Percentiles rank a stretch among this genome's conserved stretches.
Evolutionary conservation across 306 rosid genomes (phyloP).

Genomic region (Inga oerstediana): DNA sequence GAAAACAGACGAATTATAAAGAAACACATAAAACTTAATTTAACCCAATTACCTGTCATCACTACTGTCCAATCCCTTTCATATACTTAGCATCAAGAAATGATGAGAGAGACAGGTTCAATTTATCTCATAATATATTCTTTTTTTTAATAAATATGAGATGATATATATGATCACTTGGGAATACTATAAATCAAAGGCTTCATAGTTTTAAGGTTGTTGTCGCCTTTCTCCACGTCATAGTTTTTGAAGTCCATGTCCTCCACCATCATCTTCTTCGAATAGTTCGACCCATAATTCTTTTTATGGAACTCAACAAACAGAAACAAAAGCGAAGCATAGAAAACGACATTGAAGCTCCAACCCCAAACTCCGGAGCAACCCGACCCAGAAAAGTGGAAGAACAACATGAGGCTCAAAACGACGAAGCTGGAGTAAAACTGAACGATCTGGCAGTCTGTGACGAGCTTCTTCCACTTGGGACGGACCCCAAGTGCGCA

Average conservation of each 20-base stretch:
- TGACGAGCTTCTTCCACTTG: conserved; percentile 70
- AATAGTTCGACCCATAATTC: conserved; percentile 35
- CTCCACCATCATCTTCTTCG: background rate
- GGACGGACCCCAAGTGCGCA: conserved; percentile 70
- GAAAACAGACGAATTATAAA: background rate
- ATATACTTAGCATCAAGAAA: background rate
- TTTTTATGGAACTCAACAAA: conserved; percentile 69
- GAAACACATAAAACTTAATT: background rate
- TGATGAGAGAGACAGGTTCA: background rate
- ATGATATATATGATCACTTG: background rate
- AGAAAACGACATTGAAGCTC: conserved; percentile 69
- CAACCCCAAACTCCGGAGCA: conserved; percentile 79
- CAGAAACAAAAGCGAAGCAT: conserved; percentile 62
- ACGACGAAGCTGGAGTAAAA: conserved; percentile 61
- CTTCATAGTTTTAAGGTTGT: conserved; percentile 13
- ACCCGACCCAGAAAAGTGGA: conserved; percentile 61
- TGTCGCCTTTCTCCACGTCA: background rate
- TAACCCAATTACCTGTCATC: background rate
- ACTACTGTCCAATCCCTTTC: background rate
- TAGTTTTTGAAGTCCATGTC: background rate
- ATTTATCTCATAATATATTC: background rate
- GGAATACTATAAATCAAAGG: background rate
- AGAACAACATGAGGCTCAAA: conserved; percentile 51
- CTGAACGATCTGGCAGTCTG: conserved; percentile 69
- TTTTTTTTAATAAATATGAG: background rate